A percentile compares a stretch with the other conserved stretches of the same genome.
Evolutionary conservation across 345 rosid species (phyloP).

Genomic region (Camelina sativa): DNA sequence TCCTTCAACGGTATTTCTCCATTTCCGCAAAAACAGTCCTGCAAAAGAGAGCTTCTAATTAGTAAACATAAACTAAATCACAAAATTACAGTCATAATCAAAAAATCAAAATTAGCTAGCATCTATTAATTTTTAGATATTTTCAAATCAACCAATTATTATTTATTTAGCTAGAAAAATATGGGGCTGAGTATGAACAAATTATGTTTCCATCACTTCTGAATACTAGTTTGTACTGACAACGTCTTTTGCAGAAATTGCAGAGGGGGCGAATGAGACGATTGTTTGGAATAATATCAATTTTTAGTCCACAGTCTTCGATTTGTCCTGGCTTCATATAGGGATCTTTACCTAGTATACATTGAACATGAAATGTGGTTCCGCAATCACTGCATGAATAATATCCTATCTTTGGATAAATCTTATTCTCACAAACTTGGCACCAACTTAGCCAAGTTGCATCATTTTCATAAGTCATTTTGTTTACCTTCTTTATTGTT

Average conservation of each 20-base stretch:
- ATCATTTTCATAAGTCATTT: neutral
- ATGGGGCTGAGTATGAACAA: slow-evolving; percentile 4
- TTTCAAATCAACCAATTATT: too few relatives aligned
- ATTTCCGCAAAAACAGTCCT: too few relatives aligned
- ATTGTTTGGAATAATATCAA: neutral
- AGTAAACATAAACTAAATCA: too few relatives aligned
- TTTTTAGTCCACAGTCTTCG: neutral
- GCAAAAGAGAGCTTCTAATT: too few relatives aligned
- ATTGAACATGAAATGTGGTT: neutral
- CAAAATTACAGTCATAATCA: too few relatives aligned
- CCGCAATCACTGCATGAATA: slow-evolving; percentile 5
- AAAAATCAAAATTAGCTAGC: too few relatives aligned
- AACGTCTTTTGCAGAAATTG: neutral
- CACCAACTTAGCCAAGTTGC: neutral
- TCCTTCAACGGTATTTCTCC: too few relatives aligned
- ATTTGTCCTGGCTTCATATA: neutral
- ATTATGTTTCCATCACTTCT: neutral
- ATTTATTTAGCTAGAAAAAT: too few relatives aligned
- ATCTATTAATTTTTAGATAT: too few relatives aligned
- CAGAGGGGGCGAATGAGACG: neutral
- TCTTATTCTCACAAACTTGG: neutral
- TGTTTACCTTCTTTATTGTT: neutral
- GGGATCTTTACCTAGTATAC: neutral
- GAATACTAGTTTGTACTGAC: neutral
- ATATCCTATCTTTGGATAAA: neutral